Base-by-base conservation (phyloP, 352 stramenopile genomes). In the Halophytophthora batemanensis region DNA sequence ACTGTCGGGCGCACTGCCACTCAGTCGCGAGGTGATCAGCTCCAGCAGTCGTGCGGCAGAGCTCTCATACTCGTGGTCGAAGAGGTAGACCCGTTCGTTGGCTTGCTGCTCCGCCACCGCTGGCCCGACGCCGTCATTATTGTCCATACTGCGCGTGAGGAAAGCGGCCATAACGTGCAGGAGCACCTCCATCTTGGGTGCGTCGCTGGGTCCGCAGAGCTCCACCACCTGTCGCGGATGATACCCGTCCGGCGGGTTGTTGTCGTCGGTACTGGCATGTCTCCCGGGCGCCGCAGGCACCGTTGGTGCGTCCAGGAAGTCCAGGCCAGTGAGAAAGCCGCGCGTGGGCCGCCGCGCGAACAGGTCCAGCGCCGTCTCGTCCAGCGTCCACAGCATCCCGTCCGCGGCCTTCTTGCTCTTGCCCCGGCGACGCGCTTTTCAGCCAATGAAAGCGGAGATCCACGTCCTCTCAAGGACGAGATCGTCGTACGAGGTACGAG, bases 291-390 rank as follows among this genome's bases (percentile, higher is more conserved):
- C 28, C 8, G 57, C 42, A 13, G 45, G 36, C 17, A 40, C 54
- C 28, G 74, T 71, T 2, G 70, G 60, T 23, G 62, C 68, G 19
- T 90, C 79, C 15, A 88, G 37, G 48, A 84, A 90, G 23, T 28
- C 17, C 49, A 90, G 15, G 1, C 71, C 67, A 2, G 77, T 86
- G 56, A 47, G 59, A 62, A 90, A 90, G 29, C 72, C 69, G 45
- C 56, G 65, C 48, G 57, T 63, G 0, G 68, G 70, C 10, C 64
- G 73, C 21, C 80, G 73, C 45, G 75, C 80, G 53, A 90, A 84
- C 52, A 90, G 59, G 56, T 90, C 80, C 37, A 90, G 71, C 54
- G 77, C 80, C 13, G 77, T 90, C 64, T 87, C 78, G 56, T 87
- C 74, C 14, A 78, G 62, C 33, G 25, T 10, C 25, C 25, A 31